Evolutionary conservation across 2,329 filamentous ascomycete genomes (phyloP).

Genomic region (Fusarium veterinarium): DNA sequence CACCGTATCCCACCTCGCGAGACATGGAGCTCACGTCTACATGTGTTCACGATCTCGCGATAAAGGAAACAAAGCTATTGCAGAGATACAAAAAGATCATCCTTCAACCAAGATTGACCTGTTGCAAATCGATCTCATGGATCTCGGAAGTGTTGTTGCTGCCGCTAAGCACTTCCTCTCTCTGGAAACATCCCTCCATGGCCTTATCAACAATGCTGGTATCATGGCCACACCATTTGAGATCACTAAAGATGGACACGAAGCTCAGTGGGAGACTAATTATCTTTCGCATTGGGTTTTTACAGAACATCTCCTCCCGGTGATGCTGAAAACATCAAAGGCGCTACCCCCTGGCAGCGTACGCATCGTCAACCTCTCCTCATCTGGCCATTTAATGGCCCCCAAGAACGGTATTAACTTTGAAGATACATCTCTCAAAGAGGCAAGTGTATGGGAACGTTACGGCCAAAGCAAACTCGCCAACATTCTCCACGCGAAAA

Average conservation of each 20-base stretch:
- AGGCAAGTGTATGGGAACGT: neutral
- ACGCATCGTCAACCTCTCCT: slow-evolving; percentile 33
- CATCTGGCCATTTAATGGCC: slow-evolving; percentile 17
- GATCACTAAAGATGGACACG: slow-evolving; percentile 17
- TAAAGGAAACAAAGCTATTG: slow-evolving; percentile 1
- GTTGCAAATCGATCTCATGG: slow-evolving; percentile 23
- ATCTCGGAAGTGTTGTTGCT: slow-evolving; percentile 9
- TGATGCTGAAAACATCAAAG: slow-evolving; percentile 28
- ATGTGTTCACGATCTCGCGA: slow-evolving; percentile 19
- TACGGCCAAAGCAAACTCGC: slow-evolving; percentile 38
- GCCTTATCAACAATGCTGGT: slow-evolving; percentile 33
- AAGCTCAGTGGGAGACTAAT: slow-evolving; percentile 37
- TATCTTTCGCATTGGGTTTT: slow-evolving; percentile 35
- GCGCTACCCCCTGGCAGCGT: slow-evolving; percentile 4
- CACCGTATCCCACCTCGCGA: slow-evolving; percentile 18
- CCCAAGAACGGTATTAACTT: slow-evolving; percentile 33
- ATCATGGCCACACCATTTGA: slow-evolving; percentile 32
- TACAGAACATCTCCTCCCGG: slow-evolving; percentile 21
- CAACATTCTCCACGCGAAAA: slow-evolving; percentile 33
- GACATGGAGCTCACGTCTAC: slow-evolving; percentile 32
- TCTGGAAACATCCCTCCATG: slow-evolving; percentile 4
- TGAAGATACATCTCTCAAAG: neutral
- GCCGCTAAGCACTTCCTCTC: slow-evolving; percentile 30
- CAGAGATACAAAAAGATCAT: slow-evolving; percentile 5
- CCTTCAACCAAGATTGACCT: slow-evolving; percentile 5